Evolutionary conservation across 495 filamentous ascomycete species (phyloP).

Genomic region (Podospora pseudocomata): DNA sequence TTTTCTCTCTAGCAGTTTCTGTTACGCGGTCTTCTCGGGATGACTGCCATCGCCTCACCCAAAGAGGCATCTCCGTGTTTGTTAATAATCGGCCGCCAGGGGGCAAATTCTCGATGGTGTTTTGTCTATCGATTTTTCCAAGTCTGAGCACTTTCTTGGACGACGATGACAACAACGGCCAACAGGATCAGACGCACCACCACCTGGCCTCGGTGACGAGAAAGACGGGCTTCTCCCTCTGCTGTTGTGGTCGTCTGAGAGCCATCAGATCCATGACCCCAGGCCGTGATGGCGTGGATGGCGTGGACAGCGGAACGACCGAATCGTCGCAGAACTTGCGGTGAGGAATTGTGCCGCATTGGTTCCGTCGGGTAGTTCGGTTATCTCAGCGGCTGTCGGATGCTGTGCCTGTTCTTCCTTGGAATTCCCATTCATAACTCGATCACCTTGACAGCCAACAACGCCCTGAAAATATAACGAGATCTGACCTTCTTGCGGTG

Average conservation of each 20-base stretch:
- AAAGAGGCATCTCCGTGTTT: neutral
- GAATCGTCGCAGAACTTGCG: conserved; percentile 24
- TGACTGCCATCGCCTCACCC: neutral
- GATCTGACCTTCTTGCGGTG: neutral
- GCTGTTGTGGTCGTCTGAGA: neutral
- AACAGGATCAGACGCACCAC: neutral
- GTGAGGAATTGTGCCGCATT: conserved; percentile 18
- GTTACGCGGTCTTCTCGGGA: neutral
- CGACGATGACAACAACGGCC: neutral
- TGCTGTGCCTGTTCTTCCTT: conserved; percentile 22
- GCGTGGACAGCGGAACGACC: conserved; percentile 15
- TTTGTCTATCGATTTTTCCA: neutral
- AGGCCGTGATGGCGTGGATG: conserved; percentile 14
- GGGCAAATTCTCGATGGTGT: conserved; percentile 3
- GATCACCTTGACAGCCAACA: neutral
- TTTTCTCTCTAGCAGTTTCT: neutral
- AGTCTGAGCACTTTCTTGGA: neutral
- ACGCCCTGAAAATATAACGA: neutral
- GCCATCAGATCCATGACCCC: conserved; percentile 2
- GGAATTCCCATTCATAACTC: conserved; percentile 11
- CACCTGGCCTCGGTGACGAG: neutral
- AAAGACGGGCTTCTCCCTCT: neutral
- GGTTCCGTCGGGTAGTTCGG: conserved; percentile 17
- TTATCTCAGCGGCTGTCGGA: conserved; percentile 20
- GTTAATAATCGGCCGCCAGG: conserved; percentile 2